phyloP scores from a whole-genome alignment of 1,139 yeast genomes.

The Sugiyamaella novakii region DNA sequence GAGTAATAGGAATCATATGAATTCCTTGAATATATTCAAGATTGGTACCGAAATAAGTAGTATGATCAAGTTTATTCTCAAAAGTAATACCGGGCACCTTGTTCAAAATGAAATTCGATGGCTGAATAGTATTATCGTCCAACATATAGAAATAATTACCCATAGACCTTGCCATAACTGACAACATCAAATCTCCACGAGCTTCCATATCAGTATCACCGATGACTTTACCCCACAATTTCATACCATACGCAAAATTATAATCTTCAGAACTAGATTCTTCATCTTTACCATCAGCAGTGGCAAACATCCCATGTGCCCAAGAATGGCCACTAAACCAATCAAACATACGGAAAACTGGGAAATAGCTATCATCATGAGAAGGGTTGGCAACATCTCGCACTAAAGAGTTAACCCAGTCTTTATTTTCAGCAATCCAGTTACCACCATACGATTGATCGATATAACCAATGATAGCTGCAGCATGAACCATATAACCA shows the following conservation, averaged over 20 bases:
- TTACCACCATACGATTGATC: slow-evolving; percentile 62
- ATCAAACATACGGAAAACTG: slow-evolving; percentile 75
- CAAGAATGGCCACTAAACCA: slow-evolving; percentile 85
- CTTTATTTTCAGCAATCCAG: slow-evolving; percentile 66
- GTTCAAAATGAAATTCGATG: slow-evolving; percentile 57
- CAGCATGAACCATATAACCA: slow-evolving; percentile 76
- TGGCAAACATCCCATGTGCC: slow-evolving; percentile 73
- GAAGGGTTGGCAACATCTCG: slow-evolving; percentile 82
- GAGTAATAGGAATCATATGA: slow-evolving; percentile 90
- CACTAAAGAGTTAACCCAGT: slow-evolving; percentile 64
- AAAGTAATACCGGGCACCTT: slow-evolving; percentile 73
- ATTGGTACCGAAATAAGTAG: slow-evolving; percentile 81
- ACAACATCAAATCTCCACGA: slow-evolving; percentile 75
- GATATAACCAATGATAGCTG: slow-evolving; percentile 69
- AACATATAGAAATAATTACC: slow-evolving; percentile 61
- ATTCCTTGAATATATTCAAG: slow-evolving; percentile 90
- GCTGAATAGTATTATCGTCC: slow-evolving; percentile 61
- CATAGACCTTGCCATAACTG: slow-evolving; percentile 64
- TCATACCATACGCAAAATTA: slow-evolving; percentile 80
- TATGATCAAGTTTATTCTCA: slow-evolving; percentile 89
- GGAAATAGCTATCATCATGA: slow-evolving; percentile 61
- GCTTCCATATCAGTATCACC: slow-evolving; percentile 75
- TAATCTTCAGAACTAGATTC: slow-evolving; percentile 82
- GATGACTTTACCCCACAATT: slow-evolving; percentile 72
- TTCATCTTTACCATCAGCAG: slow-evolving; percentile 77